Conservation (phyloP, 2,329 filamentous ascomycete species). For the Pestalotiopsis sp. region DNA sequence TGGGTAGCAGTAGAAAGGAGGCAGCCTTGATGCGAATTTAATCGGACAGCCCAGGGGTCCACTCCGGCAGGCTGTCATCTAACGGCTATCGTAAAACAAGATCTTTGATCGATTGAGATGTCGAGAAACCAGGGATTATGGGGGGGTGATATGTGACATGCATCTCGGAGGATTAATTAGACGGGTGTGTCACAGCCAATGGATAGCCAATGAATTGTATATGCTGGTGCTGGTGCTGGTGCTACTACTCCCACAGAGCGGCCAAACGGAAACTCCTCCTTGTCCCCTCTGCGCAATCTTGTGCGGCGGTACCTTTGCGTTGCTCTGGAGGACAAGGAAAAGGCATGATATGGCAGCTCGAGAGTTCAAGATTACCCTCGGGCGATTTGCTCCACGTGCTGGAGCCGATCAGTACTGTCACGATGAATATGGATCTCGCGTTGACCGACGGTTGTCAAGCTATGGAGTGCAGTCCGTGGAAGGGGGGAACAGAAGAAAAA, state of each 20-base stretch:
- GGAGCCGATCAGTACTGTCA: not conserved
- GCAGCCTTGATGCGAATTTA: not conserved
- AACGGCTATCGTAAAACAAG: slow-evolving; percentile 15
- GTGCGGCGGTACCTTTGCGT: not conserved
- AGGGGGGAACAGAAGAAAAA: not conserved
- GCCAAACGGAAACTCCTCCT: not conserved
- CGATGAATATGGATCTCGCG: not conserved
- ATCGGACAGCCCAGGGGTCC: not conserved
- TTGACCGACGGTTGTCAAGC: not conserved
- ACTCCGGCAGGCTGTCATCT: slow-evolving; percentile 10
- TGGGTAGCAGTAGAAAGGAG: not conserved
- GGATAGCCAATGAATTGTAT: not conserved
- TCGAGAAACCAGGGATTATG: slow-evolving; percentile 2
- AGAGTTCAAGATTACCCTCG: not conserved
- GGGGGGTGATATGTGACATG: slow-evolving; percentile 5
- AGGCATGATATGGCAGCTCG: not conserved
- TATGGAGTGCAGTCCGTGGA: not conserved
- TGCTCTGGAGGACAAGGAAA: not conserved
- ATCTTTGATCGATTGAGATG: slow-evolving; percentile 10
- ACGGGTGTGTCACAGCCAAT: slow-evolving; percentile 1
- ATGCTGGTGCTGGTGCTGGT: not conserved
- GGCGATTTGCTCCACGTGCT: not conserved
- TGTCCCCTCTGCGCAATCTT: not conserved
- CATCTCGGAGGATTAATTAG: slow-evolving; percentile 1
- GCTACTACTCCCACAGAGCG: not conserved